Evolutionary conservation across 1,139 yeast species (phyloP), one percentile per base, ranked within the genome.

Genomic region (Sugiyamaella grinbergsii): DNA sequence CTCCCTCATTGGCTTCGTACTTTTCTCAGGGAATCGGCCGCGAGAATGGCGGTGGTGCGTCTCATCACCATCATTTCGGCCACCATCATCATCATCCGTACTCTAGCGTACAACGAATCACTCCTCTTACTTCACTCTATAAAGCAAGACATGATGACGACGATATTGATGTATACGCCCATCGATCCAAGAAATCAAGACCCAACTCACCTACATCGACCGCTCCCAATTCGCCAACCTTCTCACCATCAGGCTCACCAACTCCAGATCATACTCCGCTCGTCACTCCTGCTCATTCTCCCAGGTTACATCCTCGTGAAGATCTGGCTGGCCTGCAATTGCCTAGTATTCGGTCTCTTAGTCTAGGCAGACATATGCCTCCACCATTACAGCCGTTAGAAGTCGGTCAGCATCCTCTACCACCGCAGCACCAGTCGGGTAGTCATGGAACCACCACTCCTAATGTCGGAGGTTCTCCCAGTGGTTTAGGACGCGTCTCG

Each of bases 141-240:
- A 50, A 50, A 41, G 53, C 49, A 28, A 56, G 61, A 36, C 60
- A 56, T 36, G 65, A 61, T 45, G 73, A 75, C 13, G 71, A 77
- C 37, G 81, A 79, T 57, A 79, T 77, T 53, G 74, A 60, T 71
- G 78, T 55, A 69, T 73, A 64, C 76, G 76, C 62, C 51, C 73
- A 71, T 47, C 74, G 82, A 48, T 71, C 81, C 46, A 84, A 85
- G 63, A 80, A 78, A 61, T 83, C 93, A 43, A 72, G 94, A 57
- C 95, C 95, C 36, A 85, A 81, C 64, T 83, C 91, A n/a, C 91
- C 89, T 45, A 77, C 82, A 28, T 80, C 85, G 15, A 79, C 83
- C 37, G 83, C 87, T 0, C 88, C 89, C 3, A 73, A 80, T 5
- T 71, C 77, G 10, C 76, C 78, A n/a, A 62, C 69, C 2, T 65